Evolutionary conservation across 805 yeast genomes (phyloP).

Genomic region (Saccharomyces kudriavzevii): DNA sequence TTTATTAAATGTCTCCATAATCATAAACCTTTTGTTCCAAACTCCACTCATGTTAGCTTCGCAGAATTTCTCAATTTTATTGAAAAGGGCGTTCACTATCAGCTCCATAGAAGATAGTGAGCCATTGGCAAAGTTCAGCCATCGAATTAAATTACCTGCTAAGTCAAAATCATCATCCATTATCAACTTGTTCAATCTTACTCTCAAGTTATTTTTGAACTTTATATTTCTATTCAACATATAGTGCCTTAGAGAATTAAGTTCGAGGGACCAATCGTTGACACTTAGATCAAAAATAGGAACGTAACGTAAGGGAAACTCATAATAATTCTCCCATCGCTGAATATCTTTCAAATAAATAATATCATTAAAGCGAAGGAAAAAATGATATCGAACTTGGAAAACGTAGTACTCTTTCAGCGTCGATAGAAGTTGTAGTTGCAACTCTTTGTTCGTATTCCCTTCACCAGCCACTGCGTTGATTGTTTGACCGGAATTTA

Average conservation of each 20-base stretch:
- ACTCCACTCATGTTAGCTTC: constrained; percentile 11
- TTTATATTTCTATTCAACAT: constrained; percentile 14
- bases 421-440: constrained; percentile 4
- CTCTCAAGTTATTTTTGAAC: constrained; percentile 9
- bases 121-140: constrained; percentile 20
- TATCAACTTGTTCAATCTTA: constrained; percentile 11
- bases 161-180: constrained; percentile 24
- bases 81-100: constrained; percentile 15
- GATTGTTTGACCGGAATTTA: neutral
- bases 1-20: constrained; percentile 22
- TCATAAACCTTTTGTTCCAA: constrained; percentile 16
- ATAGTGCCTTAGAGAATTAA: constrained; percentile 20
- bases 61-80: constrained; percentile 16
- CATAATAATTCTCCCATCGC: constrained; percentile 18
- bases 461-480: neutral
- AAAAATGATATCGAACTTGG: constrained; percentile 20
- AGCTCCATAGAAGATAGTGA: constrained; percentile 13
- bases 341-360: constrained; percentile 15
- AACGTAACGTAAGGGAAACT: constrained; percentile 19
- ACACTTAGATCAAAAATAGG: constrained; percentile 5
- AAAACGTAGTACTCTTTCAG: constrained; percentile 16
- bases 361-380: constrained; percentile 11
- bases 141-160: constrained; percentile 13
- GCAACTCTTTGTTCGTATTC: neutral
- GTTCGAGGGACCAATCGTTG: constrained; percentile 14